Base-by-base conservation (phyloP, 345 rosid species). In the Zanthoxylum bungeanum region DNA sequence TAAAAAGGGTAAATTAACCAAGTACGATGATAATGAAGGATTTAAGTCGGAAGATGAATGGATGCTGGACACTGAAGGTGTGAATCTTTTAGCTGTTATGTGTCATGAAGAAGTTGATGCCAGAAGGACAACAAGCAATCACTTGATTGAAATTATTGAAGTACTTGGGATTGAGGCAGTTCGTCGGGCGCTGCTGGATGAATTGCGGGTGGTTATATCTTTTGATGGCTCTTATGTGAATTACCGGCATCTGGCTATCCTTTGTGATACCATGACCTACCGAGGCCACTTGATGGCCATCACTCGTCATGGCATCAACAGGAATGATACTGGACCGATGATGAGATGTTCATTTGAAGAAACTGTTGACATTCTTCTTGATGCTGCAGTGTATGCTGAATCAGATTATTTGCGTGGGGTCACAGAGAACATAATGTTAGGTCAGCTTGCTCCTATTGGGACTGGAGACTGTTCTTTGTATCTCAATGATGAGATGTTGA, bases 341-440 rank as follows among this genome's bases (percentile, higher is more conserved):
- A 94, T 94, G 98, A 92, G 98, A 64, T 94, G 98, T 76, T 94
- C 97, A 31, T 94, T 92, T 65, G 98, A 94, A 84, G 98, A 94
- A 83, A 94, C 98, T 14, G 98, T 94, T 33, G 98, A 92, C 81
- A 94, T 92, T 79, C 91, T 94, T 64, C 91, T 94, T 44, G 98
- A 94, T 88, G 98, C 98, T 70, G 98, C 98, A 22, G 98, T 89
- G 30, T 92, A 87, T 80, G 98, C 97, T n/a, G 98, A 94, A 82
- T 64, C 91, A 2, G 98, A 94, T 78, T 70, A 82, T 78, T 75
- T 92, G 74, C 84, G 86, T 64, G 98, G 98, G 44, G 98, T 92
- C n/a, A 94, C 98, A 2, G 98, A 94, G 74, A 94, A 92, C 76
- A 94, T 94, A 66, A 94, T 94, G 97, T 69, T 94, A 47, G 98